Base-by-base conservation (phyloP, 140 eudicot genomes). In the Oenanthe javanica region DNA sequence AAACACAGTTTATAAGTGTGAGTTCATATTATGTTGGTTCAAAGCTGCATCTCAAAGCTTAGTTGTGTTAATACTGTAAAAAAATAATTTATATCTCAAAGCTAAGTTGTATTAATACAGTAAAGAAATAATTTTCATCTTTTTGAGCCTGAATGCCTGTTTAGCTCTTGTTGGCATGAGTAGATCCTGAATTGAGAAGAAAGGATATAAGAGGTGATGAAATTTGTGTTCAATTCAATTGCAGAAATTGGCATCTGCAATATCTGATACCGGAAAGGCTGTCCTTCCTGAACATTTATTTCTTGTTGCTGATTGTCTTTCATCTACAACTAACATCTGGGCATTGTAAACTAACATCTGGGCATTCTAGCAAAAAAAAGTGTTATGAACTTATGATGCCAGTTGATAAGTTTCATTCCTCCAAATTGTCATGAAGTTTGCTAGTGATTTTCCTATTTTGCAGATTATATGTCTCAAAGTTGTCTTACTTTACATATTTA, bases 281-380 rank as follows among this genome's bases (percentile, higher is more conserved):
- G 86, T 92, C 66, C 95, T 92, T 82, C 93, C 97, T 0, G 91
- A 90, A 83, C 99, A 95, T 87, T 85, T 95, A 79, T 83, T 83
- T 72, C 93, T 95, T 70, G 85, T 89, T 1, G 91, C 97, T 2
- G 91, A 92, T 79, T 89, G 97, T 79, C 84, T 95, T 74, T 85
- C 97, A 10, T 82, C 81, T n/a, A n/a, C n/a, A n/a, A n/a, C n/a
- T n/a, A n/a, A n/a, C n/a, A n/a, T n/a, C n/a, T n/a, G n/a, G n/a
- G n/a, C n/a, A n/a, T n/a, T n/a, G n/a, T n/a, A n/a, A n/a, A 59
- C 0, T 59, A 8, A 59, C 12, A 59, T 54, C 6, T 57, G 27
- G 66, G 66, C 9, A 57, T 57, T 57, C n/a, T n/a, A n/a, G n/a
- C n/a, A 31, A 48, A 48, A 31, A 48, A 11, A 0, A 12, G 52